Evolutionary conservation across 495 filamentous ascomycete species (phyloP).

Genomic region (Lepraria neglecta): DNA sequence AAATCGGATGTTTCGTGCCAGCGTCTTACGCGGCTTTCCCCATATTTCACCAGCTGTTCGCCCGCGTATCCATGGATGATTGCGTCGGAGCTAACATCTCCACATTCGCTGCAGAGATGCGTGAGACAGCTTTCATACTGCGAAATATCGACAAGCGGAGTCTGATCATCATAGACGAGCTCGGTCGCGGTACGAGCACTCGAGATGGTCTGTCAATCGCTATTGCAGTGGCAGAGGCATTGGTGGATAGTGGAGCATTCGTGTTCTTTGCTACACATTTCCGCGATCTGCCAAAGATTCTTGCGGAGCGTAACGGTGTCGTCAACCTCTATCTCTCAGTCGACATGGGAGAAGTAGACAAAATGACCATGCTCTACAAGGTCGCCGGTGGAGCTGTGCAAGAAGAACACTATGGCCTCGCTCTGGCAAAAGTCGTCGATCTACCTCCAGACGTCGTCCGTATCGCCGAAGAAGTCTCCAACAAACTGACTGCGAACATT

Average conservation of each 20-base stretch:
- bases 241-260: constrained; percentile 66
- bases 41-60: constrained; percentile 76
- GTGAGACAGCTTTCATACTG: constrained; percentile 88
- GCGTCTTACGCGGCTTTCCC: constrained; percentile 77
- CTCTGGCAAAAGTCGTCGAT: constrained; percentile 67
- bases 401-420: constrained; percentile 69
- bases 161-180: constrained; percentile 84
- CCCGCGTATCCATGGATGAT: constrained; percentile 79
- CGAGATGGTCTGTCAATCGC: constrained; percentile 85
- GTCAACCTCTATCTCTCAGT: constrained; percentile 76
- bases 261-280: constrained; percentile 97
- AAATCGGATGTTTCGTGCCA: constrained; percentile 87
- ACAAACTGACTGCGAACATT: constrained; percentile 48
- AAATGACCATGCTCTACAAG: constrained; percentile 83
- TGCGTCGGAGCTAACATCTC: constrained; percentile 87
- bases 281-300: constrained; percentile 67
- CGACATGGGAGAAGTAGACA: constrained; percentile 48
- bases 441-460: constrained; percentile 62
- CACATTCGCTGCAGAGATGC: constrained; percentile 91
- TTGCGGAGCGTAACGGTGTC: constrained; percentile 67
- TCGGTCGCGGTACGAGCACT: constrained; percentile 86
- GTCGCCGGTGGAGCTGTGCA: constrained; percentile 62
- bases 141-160: constrained; percentile 67
- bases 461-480: constrained; percentile 59
- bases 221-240: constrained; percentile 77